These are phyloP conservation scores for Plasmodium fragile DNA, from an alignment of 169 alveolate genomes.

Conservation along the genomic window DNA sequence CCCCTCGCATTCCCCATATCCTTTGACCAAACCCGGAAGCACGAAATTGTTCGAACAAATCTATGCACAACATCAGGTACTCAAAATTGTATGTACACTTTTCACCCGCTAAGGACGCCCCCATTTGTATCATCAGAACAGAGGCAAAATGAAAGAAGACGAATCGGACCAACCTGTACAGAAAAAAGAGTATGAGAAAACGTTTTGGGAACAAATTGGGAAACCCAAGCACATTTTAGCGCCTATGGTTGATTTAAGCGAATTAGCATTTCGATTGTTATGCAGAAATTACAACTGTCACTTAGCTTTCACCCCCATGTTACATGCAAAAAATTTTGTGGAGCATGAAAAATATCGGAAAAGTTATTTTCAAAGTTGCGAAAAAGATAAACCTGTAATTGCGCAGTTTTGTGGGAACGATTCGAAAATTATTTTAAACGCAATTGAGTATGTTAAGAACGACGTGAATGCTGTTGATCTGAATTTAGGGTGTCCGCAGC, in stretches of 20 bases:
- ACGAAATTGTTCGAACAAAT: neutral
- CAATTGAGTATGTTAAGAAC: constrained; percentile 90
- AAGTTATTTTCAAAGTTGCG: constrained; percentile 80
- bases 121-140: neutral
- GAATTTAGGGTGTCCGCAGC: constrained; percentile 96
- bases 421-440: constrained; percentile 87
- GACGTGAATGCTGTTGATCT: constrained; percentile 94
- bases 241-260: constrained; percentile 87
- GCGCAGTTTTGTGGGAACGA: constrained; percentile 94
- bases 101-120: neutral
- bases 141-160: neutral
- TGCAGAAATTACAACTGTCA: constrained; percentile 91
- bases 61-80: neutral
- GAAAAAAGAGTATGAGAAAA: constrained; percentile 52
- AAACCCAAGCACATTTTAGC: constrained; percentile 83
- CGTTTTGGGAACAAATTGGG: constrained; percentile 81
- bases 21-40: neutral
- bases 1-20: neutral
- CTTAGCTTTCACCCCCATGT: constrained; percentile 94
- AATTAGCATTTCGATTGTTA: constrained; percentile 87
- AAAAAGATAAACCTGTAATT: constrained; percentile 83
- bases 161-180: constrained; percentile 2
- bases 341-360: constrained; percentile 81
- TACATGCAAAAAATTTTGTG: constrained; percentile 89
- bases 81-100: neutral